Evolutionary conservation across 73 alveolate species (phyloP), one percentile per base, ranked within the genome.

Genomic region (Chromera velia): DNA sequence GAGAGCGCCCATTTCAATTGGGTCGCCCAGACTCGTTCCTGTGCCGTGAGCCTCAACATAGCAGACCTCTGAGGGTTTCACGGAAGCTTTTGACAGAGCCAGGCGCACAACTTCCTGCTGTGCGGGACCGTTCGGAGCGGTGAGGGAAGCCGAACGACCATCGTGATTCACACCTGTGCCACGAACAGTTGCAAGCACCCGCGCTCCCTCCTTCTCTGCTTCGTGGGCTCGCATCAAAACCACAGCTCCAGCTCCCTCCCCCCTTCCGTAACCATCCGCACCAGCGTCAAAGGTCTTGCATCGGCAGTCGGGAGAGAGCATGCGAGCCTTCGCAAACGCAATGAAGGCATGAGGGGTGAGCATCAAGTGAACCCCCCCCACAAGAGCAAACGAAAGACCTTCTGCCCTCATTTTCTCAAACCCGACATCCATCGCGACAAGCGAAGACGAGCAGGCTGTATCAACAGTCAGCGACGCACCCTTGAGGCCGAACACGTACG

Each of bases 381-480:
- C 19, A 46, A 46, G n/a, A 46, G 65, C 65, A 13, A 19, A 10
- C 65, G 65, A 46, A 13, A 46, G 19, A 19, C 65, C 65, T 46
- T 13, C 9, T n/a, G n/a, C n/a, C 65, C 19, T 46, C 65, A 46
- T 46, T 19, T 46, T 46, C n/a, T 10, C 65, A 46, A 46, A 13
- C n/a, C 65, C 65, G n/a, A 46, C 9, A 19, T 46, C 65, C 65
- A 46, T 13, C 19, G 65, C 65, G 19, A 46, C 65, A 10, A 46
- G 65, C 9, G 65, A 46, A 19, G 65, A 46, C 26, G 73, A 34
- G 73, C 85, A 78, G 80, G 85, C 85, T 24, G 85, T 78, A 73
- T 78, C 85, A 40, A 78, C 85, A 6, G 85, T 68, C 30, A 73
- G 73, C 0, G 73, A 40, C 1, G 79, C 80, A 24, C 85, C 85